Percentiles rank a stretch among this genome's conserved stretches.
Evolutionary conservation across 176 grass and related monocot species (phyloP).

Genomic region (Metroxylon sagu): DNA sequence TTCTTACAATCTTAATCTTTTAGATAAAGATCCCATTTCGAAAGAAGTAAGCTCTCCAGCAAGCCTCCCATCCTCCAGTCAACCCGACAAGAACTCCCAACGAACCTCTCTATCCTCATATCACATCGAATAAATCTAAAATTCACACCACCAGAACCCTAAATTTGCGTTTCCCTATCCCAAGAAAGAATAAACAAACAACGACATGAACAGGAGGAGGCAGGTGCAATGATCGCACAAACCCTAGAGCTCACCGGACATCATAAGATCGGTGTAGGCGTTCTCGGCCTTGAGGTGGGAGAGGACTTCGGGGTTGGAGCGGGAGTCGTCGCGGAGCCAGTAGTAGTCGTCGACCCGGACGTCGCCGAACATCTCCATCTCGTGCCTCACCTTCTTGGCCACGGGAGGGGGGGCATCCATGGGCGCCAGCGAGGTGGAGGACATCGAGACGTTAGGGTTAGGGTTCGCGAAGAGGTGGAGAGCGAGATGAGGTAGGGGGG

Average conservation of each 20-base stretch:
- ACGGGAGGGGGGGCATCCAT: slow-evolving; percentile 31
- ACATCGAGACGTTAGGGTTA: not conserved
- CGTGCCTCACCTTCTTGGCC: slow-evolving; percentile 50
- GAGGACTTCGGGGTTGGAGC: slow-evolving; percentile 53
- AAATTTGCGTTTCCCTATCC: too few species aligned
- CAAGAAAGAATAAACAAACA: not conserved
- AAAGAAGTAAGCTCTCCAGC: too few species aligned
- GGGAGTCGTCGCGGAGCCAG: slow-evolving; percentile 85
- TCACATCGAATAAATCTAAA: too few species aligned
- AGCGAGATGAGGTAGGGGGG: not conserved
- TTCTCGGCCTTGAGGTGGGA: slow-evolving; percentile 74
- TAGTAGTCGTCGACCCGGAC: slow-evolving; percentile 80
- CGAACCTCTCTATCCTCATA: too few species aligned
- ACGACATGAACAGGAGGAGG: not conserved
- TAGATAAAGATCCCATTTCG: too few species aligned
- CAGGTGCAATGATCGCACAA: not conserved
- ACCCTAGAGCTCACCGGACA: slow-evolving; percentile 38
- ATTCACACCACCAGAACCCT: too few species aligned
- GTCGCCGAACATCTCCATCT: slow-evolving; percentile 63
- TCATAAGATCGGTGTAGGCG: slow-evolving; percentile 45
- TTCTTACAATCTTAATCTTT: too few species aligned
- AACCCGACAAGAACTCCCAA: too few species aligned
- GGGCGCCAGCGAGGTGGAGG: slow-evolving; percentile 13
- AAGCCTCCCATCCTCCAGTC: too few species aligned
- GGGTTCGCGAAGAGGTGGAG: not conserved